Base-by-base conservation (phyloP, 139 green algal genomes). In the Diplosphaera chodatii region DNA sequence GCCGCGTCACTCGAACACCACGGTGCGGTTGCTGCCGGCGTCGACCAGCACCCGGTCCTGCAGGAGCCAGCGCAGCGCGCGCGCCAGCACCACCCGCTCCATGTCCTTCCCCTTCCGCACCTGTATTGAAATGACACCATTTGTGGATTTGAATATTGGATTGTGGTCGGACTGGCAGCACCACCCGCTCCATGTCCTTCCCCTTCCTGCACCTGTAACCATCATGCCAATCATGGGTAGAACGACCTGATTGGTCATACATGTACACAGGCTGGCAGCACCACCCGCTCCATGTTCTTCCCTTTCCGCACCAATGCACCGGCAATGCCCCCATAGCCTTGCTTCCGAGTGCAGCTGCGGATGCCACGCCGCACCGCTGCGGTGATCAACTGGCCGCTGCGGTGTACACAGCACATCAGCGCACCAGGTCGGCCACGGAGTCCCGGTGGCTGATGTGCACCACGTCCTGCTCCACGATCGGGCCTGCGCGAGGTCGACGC, bases 71-170 rank as follows among this genome's bases (percentile, higher is more conserved):
- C 85, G 77, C 66, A 95, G 77, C 28, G 89, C 89, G 25, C 80
- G 77, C 10, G 87, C 83, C 41, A 95, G 84, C 71, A 95, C 89
- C 64, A 90, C 41, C 27, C 88, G 76, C 73, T 95, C 89, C 69
- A 95, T 76, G 82, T 95, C 89, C 4, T 78, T 66, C 29, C 88
- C 88, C 77, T 90, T 84, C 31, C 68, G 56, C 1, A 48, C 37
- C 37, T 48, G n/a, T n/a, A n/a, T n/a, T n/a, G n/a, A n/a, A n/a
- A n/a, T n/a, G n/a, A n/a, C n/a, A n/a, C n/a, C n/a, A n/a, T n/a
- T n/a, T n/a, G n/a, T n/a, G n/a, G n/a, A n/a, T n/a, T n/a, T n/a
- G n/a, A n/a, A n/a, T n/a, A n/a, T n/a, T n/a, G n/a, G n/a, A n/a
- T n/a, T n/a, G n/a, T n/a, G n/a, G n/a, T n/a, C n/a, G n/a, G n/a